phyloP scores from a whole-genome alignment of 176 grass and related monocot genomes.

The Ensete ventricosum region DNA sequence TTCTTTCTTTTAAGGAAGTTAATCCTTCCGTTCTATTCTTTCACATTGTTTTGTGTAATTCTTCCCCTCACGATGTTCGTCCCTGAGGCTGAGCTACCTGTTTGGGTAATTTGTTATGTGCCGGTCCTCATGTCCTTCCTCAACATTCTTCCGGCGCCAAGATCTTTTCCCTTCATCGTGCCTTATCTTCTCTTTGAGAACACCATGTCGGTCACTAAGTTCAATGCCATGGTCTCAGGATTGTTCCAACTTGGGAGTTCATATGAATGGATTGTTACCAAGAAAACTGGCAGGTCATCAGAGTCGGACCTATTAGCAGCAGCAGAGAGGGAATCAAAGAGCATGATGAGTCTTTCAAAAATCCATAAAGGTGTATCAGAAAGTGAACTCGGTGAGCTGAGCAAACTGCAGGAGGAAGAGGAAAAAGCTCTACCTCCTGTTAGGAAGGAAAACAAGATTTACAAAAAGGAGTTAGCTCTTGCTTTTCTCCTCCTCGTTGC shows the following conservation, averaged over 20 bases:
- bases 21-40: slow-evolving; percentile 94
- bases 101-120: slow-evolving; percentile 93
- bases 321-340: slow-evolving; percentile 10
- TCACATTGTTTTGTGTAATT: slow-evolving; percentile 96
- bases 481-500: slow-evolving; percentile 75
- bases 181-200: slow-evolving; percentile 97
- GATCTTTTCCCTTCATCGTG: slow-evolving; percentile 82
- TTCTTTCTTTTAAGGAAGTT: slow-evolving; percentile 94
- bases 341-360: slow-evolving; percentile 15
- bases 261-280: slow-evolving; percentile 97
- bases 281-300: slow-evolving; percentile 81
- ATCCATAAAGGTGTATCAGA: slow-evolving; percentile 61
- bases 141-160: slow-evolving; percentile 84
- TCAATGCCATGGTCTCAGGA: slow-evolving; percentile 93
- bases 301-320: slow-evolving; percentile 62
- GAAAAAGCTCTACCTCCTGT: slow-evolving; percentile 9
- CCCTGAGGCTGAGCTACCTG: slow-evolving; percentile 82
- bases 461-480: slow-evolving; percentile 93
- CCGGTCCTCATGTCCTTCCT: slow-evolving; percentile 88
- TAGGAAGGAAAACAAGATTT: slow-evolving; percentile 64
- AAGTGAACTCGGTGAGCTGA: slow-evolving; percentile 52
- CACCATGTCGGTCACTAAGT: slow-evolving; percentile 97
- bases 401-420: slow-evolving; percentile 50
- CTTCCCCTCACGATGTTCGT: slow-evolving; percentile 96
- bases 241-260: slow-evolving; percentile 88